These are phyloP conservation scores for Psophocarpus tetragonolobus DNA, from an alignment of 306 rosid genomes.

Conservation along the genomic window DNA sequence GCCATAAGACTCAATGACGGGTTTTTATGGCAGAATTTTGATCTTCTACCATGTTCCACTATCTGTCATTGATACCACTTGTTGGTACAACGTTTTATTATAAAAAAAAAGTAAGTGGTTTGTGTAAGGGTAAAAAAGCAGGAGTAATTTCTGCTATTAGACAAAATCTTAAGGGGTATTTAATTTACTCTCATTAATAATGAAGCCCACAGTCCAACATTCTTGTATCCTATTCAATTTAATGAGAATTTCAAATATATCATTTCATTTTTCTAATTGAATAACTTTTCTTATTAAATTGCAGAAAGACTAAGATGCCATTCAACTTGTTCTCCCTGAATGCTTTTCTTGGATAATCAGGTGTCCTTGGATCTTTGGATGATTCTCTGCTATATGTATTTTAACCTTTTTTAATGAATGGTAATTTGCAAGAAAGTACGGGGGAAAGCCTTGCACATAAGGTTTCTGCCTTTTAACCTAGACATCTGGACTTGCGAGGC, in stretches of 20 bases:
- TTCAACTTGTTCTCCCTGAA: slow-evolving; percentile 20
- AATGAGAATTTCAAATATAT: slow-evolving; percentile 12
- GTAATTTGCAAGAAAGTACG: not conserved
- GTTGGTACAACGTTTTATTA: too few species aligned
- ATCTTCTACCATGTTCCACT: too few species aligned
- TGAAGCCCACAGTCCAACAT: not conserved
- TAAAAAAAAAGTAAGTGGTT: too few species aligned
- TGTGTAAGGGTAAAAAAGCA: too few species aligned
- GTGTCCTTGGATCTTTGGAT: not conserved
- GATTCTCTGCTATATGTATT: not conserved
- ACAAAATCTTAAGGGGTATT: too few species aligned
- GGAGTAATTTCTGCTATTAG: too few species aligned
- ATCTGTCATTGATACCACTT: too few species aligned
- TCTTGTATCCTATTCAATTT: not conserved
- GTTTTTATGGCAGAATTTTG: too few species aligned
- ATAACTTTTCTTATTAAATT: slow-evolving; percentile 15
- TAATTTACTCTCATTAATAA: too few species aligned
- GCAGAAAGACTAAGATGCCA: slow-evolving; percentile 12
- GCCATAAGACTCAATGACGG: too few species aligned
- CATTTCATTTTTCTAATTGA: not conserved
- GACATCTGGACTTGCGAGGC: not conserved
- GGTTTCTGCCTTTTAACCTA: not conserved
- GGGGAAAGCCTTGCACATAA: not conserved
- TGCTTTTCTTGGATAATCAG: not conserved
- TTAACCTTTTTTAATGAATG: not conserved